Evolutionary conservation across 306 rosid species (phyloP).

Genomic region (Gastrolobium villosum): DNA sequence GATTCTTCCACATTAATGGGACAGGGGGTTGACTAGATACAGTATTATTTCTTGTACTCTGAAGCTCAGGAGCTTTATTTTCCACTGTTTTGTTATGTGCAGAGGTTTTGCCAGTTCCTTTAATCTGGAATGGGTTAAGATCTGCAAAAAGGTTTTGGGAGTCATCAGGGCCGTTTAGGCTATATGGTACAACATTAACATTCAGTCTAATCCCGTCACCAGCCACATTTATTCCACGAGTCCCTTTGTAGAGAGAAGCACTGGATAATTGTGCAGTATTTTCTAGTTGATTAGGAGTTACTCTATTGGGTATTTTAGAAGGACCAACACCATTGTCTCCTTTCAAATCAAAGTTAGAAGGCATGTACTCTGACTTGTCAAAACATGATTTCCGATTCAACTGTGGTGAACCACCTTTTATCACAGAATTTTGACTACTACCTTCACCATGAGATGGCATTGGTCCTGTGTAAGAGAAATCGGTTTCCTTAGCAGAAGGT

Average conservation of each 20-base stretch:
- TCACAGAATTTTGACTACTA: slow-evolving; percentile 68
- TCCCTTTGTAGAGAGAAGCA: slow-evolving; percentile 73
- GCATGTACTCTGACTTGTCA: slow-evolving; percentile 66
- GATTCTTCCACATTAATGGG: slow-evolving; percentile 85
- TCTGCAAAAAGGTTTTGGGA: slow-evolving; percentile 84
- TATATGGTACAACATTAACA: slow-evolving; percentile 84
- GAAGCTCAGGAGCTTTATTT: slow-evolving; percentile 72
- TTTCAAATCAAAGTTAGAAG: slow-evolving; percentile 55
- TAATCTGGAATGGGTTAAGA: slow-evolving; percentile 90
- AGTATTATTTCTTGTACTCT: slow-evolving; percentile 58
- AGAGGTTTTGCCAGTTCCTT: slow-evolving; percentile 82
- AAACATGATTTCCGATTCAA: slow-evolving; percentile 60
- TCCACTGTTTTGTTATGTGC: slow-evolving; percentile 69
- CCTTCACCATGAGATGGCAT: slow-evolving; percentile 74
- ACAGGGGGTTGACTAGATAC: slow-evolving; percentile 72
- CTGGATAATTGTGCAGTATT: slow-evolving; percentile 62
- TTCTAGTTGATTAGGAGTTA: slow-evolving; percentile 58
- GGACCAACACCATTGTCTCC: slow-evolving; percentile 63
- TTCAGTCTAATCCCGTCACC: slow-evolving; percentile 80
- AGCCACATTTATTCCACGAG: slow-evolving; percentile 71
- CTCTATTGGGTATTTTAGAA: slow-evolving; percentile 57
- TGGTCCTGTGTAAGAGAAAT: slow-evolving; percentile 61
- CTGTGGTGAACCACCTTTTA: slow-evolving; percentile 49
- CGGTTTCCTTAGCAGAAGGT: slow-evolving; percentile 62
- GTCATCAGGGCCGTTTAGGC: slow-evolving; percentile 72